Percentiles rank a stretch among this genome's conserved stretches.
These are phyloP conservation scores for Rutstroemia sp. DNA, from an alignment of 2,329 filamentous ascomycete genomes.

Conservation along the genomic window DNA sequence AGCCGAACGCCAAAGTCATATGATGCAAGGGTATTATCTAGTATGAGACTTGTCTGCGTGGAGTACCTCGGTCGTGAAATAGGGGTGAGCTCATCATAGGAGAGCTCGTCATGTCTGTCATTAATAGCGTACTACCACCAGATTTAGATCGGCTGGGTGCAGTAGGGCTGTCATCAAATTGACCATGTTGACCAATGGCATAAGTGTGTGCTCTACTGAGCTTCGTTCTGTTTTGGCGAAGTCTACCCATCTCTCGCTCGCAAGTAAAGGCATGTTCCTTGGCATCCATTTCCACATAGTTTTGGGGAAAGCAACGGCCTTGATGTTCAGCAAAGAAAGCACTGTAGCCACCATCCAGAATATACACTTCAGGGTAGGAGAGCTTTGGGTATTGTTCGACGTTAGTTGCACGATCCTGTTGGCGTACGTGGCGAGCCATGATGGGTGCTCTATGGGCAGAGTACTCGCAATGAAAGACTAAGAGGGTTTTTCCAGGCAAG, in stretches of 20 bases:
- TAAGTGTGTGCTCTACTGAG: constrained; percentile 86
- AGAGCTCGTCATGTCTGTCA: constrained; percentile 20
- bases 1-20: constrained; percentile 21
- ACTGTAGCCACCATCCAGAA: constrained; percentile 93
- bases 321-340: constrained; percentile 79
- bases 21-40: constrained; percentile 32
- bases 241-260: constrained; percentile 87
- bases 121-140: constrained; percentile 33
- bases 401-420: constrained; percentile 80
- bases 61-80: constrained; percentile 44
- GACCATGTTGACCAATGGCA: constrained; percentile 74
- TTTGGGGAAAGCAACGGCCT: constrained; percentile 80
- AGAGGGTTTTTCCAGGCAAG: constrained; percentile 63
- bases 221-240: constrained; percentile 78
- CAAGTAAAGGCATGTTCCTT: constrained; percentile 88
- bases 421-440: constrained; percentile 90
- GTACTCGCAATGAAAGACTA: constrained; percentile 98
- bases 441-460: constrained; percentile 92
- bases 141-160: constrained; percentile 29
- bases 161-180: constrained; percentile 53
- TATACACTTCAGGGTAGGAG: constrained; percentile 96
- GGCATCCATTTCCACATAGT: constrained; percentile 94
- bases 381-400: constrained; percentile 78
- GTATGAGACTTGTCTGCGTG: constrained; percentile 58
- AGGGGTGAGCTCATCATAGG: constrained; percentile 30